A percentile compares a stretch with the other conserved stretches of the same genome.
Evolutionary conservation across 2,329 filamentous ascomycete species (phyloP).

Genomic region (Aschersonia sp.): DNA sequence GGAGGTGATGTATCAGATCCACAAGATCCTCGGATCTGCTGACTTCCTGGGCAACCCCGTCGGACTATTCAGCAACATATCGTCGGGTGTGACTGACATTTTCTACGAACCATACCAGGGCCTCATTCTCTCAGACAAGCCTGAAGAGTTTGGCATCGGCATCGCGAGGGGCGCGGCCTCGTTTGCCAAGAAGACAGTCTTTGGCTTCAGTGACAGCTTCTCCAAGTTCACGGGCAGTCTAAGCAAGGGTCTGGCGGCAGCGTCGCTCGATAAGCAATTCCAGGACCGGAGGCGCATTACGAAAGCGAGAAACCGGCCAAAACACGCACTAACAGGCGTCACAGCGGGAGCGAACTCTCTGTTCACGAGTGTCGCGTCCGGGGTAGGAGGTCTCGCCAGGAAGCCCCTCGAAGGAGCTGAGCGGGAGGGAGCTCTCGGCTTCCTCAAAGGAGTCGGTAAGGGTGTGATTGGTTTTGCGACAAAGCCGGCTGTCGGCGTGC

Average conservation of each 20-base stretch:
- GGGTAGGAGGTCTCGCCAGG: constrained; percentile 81
- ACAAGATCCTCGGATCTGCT: constrained; percentile 92
- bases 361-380: constrained; percentile 80
- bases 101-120: constrained; percentile 99
- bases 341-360: constrained; percentile 92
- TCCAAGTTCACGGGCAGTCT: constrained; percentile 96
- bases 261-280: constrained; percentile 96
- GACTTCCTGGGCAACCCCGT: constrained; percentile 97
- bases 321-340: constrained; percentile 93
- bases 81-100: constrained; percentile 91
- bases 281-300: constrained; percentile 93
- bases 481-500: constrained; percentile 90
- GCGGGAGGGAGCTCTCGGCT: constrained; percentile 83
- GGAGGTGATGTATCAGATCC: constrained; percentile 87
- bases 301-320: constrained; percentile 80
- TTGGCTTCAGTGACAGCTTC: constrained; percentile 92
- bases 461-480: constrained; percentile 88
- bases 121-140: constrained; percentile 87
- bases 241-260: constrained; percentile 89
- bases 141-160: constrained; percentile 85
- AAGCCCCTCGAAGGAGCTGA: constrained; percentile 94
- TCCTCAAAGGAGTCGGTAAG: constrained; percentile 96
- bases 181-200: constrained; percentile 97
- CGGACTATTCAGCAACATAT: constrained; percentile 95
- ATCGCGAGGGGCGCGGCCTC: constrained; percentile 94